phyloP scores from a whole-genome alignment of 2,329 filamentous ascomycete genomes.

The Dactylellina sp. region DNA sequence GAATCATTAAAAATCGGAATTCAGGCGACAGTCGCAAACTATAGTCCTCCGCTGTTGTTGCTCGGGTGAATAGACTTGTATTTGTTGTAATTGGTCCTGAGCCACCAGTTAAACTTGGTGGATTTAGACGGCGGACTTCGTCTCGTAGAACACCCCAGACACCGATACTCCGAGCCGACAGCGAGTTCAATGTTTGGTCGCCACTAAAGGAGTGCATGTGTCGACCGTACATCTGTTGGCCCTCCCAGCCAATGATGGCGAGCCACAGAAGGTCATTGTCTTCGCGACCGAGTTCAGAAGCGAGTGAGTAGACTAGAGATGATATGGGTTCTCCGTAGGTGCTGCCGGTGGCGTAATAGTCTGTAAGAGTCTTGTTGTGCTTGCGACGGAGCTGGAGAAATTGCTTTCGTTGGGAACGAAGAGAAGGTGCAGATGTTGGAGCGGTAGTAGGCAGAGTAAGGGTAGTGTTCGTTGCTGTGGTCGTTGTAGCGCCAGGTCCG shows the following conservation, averaged over 20 bases:
- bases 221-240: slow-evolving; percentile 88
- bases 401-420: slow-evolving; percentile 71
- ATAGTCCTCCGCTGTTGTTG: slow-evolving; percentile 83
- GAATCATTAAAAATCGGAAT: slow-evolving; percentile 88
- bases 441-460: slow-evolving; percentile 62
- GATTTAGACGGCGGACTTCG: slow-evolving; percentile 92
- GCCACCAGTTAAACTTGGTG: slow-evolving; percentile 65
- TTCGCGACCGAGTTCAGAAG: slow-evolving; percentile 92
- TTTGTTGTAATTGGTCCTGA: slow-evolving; percentile 67
- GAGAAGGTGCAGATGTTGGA: slow-evolving; percentile 75
- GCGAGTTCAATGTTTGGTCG: slow-evolving; percentile 67
- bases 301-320: slow-evolving; percentile 92
- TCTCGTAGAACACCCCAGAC: slow-evolving; percentile 89
- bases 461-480: slow-evolving; percentile 64
- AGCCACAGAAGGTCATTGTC: slow-evolving; percentile 97
- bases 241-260: slow-evolving; percentile 93
- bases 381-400: slow-evolving; percentile 80
- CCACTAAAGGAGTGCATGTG: slow-evolving; percentile 75
- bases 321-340: slow-evolving; percentile 96
- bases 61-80: slow-evolving; percentile 73
- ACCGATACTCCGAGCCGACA: slow-evolving; percentile 47
- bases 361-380: slow-evolving; percentile 79
- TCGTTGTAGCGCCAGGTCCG: slow-evolving; percentile 57
- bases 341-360: slow-evolving; percentile 86
- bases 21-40: slow-evolving; percentile 93